Evolutionary conservation across 1,284 basidiomycete species (phyloP).

Genomic region (Ganoderma leucocontextum): DNA sequence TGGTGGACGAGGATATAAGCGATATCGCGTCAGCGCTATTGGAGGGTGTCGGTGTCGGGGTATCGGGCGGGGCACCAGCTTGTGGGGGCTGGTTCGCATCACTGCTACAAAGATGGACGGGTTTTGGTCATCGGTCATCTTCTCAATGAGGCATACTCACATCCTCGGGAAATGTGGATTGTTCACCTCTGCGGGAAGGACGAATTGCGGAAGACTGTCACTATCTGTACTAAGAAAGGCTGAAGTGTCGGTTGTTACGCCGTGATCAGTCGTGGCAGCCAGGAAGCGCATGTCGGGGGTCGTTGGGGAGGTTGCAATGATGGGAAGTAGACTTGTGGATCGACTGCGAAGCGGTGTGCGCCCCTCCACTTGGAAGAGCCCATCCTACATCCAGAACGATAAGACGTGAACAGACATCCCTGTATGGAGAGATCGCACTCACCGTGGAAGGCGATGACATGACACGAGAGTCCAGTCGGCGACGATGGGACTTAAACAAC

Average conservation of each 20-base stretch:
- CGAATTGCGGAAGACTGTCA: not conserved
- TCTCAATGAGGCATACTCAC: not conserved
- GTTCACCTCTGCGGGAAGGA: not conserved
- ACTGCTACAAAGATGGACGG: not conserved
- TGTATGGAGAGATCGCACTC: not conserved
- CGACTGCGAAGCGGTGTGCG: not conserved
- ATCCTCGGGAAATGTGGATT: not conserved
- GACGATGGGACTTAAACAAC: not conserved
- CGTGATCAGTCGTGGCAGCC: not conserved
- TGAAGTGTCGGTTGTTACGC: not conserved
- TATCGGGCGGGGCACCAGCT: not conserved
- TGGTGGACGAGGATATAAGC: not conserved
- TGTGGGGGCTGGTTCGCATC: not conserved
- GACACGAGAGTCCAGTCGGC: not conserved
- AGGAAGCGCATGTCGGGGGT: not conserved
- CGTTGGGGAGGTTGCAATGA: not conserved
- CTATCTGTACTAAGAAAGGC: not conserved
- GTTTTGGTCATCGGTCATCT: not conserved
- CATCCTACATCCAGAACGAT: not conserved
- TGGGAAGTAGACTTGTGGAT: not conserved
- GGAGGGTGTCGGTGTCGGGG: not conserved
- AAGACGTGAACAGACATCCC: not conserved
- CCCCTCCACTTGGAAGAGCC: slow-evolving; percentile 1
- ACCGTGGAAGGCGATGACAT: not conserved
- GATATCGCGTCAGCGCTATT: not conserved